phyloP scores from a whole-genome alignment of 441 rosid species.

The Populus tomentosa region DNA sequence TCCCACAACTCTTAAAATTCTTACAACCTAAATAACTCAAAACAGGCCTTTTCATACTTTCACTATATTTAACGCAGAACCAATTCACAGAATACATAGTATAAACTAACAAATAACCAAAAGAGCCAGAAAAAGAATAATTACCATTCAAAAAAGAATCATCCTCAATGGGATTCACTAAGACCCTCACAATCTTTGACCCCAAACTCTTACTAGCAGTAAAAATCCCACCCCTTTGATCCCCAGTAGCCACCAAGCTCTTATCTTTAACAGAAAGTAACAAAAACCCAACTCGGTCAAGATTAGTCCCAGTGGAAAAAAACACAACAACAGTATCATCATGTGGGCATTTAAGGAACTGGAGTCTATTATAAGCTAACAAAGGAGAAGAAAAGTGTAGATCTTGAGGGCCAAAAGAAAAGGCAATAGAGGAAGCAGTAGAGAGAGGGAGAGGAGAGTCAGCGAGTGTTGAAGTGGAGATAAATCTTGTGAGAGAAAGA shows the following conservation, averaged over 20 bases:
- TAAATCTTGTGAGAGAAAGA: conserved; percentile 44
- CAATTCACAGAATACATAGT: conserved; percentile 52
- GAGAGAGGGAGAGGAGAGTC: conserved; percentile 33
- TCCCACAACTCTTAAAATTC: conserved; percentile 43
- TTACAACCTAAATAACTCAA: conserved; percentile 41
- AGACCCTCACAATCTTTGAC: conserved; percentile 43
- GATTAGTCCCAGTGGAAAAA: conserved; percentile 64
- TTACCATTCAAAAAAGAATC: conserved; percentile 15
- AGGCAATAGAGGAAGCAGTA: conserved; percentile 32
- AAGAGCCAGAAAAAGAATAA: conserved; percentile 11
- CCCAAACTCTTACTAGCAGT: conserved; percentile 29
- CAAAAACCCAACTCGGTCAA: conserved; percentile 63
- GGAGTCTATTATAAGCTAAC: conserved; percentile 47
- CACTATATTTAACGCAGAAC: conserved; percentile 32
- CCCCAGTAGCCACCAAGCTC: conserved; percentile 29
- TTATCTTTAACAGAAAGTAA: conserved; percentile 34
- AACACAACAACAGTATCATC: conserved; percentile 35
- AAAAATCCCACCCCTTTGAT: conserved; percentile 31
- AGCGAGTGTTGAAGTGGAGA: conserved; percentile 28
- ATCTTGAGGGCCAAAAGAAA: conserved; percentile 24
- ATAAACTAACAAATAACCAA: conserved; percentile 64
- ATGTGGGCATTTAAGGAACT: conserved; percentile 43
- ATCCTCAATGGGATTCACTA: conserved; percentile 42
- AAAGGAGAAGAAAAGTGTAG: conserved; percentile 14
- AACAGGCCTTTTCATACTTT: conserved; percentile 22